phyloP scores from a whole-genome alignment of 768 basidiomycete genomes.

The Sporobolomyces phaffii region DNA sequence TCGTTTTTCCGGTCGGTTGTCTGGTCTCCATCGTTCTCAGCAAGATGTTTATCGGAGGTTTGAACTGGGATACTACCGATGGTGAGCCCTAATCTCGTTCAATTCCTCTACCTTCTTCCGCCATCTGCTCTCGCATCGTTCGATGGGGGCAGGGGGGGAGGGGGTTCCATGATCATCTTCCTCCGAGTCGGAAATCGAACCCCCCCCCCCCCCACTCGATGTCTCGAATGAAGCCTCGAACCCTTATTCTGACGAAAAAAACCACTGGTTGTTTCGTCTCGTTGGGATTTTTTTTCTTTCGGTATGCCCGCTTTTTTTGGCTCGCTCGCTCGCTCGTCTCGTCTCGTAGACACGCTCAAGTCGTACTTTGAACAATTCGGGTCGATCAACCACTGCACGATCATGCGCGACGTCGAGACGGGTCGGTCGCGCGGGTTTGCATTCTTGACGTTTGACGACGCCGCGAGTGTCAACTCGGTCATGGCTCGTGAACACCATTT shows the following conservation, averaged over 20 bases:
- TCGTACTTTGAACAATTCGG: conserved; percentile 95
- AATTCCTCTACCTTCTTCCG: conserved; percentile 4
- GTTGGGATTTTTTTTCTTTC: conserved; percentile 39
- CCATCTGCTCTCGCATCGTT: too few species aligned
- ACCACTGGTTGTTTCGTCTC: too few species aligned
- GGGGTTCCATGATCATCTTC: too few species aligned
- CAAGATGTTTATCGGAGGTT: conserved; percentile 99
- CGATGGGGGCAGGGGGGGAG: too few species aligned
- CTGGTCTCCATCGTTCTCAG: conserved; percentile 45
- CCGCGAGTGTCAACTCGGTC: conserved; percentile 86
- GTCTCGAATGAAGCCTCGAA: too few species aligned
- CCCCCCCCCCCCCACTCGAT: too few species aligned
- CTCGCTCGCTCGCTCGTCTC: neutral
- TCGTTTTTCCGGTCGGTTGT: too few species aligned
- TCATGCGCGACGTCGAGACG: conserved; percentile 86
- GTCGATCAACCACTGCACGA: conserved; percentile 92
- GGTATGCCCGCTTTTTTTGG: conserved; percentile 17
- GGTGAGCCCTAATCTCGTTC: conserved; percentile 69
- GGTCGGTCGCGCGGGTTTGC: conserved; percentile 96
- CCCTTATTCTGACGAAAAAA: too few species aligned
- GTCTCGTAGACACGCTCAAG: conserved; percentile 46
- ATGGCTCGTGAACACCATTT: conserved; percentile 91
- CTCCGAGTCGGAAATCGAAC: too few species aligned
- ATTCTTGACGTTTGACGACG: conserved; percentile 91
- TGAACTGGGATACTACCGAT: conserved; percentile 99